Percentiles rank a stretch among this genome's conserved stretches.
Evolutionary conservation across 805 yeast genomes (phyloP).

Genomic region (Candida palmyrensis): DNA sequence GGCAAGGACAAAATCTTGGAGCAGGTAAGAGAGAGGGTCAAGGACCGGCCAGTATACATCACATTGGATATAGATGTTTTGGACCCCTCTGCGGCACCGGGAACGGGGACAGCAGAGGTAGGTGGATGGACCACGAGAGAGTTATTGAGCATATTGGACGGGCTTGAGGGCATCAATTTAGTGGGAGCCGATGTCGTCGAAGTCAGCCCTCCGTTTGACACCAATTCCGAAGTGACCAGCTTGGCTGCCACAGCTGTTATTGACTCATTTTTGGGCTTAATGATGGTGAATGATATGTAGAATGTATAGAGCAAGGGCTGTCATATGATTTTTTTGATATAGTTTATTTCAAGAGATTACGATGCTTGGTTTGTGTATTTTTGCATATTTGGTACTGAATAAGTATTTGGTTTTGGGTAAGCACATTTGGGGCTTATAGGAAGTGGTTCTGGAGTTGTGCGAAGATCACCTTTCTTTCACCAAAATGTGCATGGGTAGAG

Average conservation of each 20-base stretch:
- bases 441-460: no score
- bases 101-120: slow-evolving; percentile 74
- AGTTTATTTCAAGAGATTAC: no score
- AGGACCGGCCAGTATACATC: slow-evolving; percentile 38
- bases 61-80: slow-evolving; percentile 56
- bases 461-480: no score
- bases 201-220: slow-evolving; percentile 62
- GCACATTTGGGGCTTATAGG: no score
- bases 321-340: no score
- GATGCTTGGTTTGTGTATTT: no score
- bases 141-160: slow-evolving; percentile 52
- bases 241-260: slow-evolving; percentile 63
- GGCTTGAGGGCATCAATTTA: slow-evolving; percentile 52
- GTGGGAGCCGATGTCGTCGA: slow-evolving; percentile 79
- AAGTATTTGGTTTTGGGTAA: no score
- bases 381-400: no score
- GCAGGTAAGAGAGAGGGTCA: slow-evolving; percentile 29
- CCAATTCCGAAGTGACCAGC: slow-evolving; percentile 55
- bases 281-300: slow-evolving; percentile 24
- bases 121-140: slow-evolving; percentile 74
- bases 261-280: slow-evolving; percentile 43
- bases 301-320: no score
- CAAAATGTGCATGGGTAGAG: slow-evolving; percentile 1
- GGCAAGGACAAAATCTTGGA: slow-evolving; percentile 35
- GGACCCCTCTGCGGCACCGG: slow-evolving; percentile 73